Base-by-base conservation (phyloP, 2,329 filamentous ascomycete genomes). In the Ophioceras dolichostomum region DNA sequence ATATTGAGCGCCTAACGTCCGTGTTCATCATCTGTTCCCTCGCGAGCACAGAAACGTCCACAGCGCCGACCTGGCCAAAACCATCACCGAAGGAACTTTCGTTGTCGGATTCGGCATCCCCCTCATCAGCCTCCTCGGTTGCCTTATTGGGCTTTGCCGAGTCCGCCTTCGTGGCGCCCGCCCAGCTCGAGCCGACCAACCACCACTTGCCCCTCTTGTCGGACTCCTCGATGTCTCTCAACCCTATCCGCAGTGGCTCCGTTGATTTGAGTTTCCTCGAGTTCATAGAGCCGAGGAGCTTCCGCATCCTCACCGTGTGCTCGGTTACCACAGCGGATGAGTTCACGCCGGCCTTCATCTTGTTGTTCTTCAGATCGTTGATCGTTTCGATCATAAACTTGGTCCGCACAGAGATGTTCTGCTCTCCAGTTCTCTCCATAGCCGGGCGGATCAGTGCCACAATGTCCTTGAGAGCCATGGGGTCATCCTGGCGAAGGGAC, bases 311-410 rank as follows among this genome's bases (percentile, higher is more conserved):
- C 13, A 79, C 80, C 1, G 84, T 83, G 49, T 94, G 85, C 50
- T 95, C 87, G 2, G 79, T 79, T 1, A 79, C 74, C 5, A 93
- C 66, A 3, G 72, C 74, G 1, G 83, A 83, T 29, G 82, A 83
- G 32, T 73, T 70, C 4, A 72, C 72, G 13, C 76, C 78, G 4
- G 41, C 34, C 57, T 89, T 95, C 52, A 88, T 70, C 41, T 85
- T 85, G 59, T 91, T 95, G 64, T 94, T 94, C 56, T 94, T 94
- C 21, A 98, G 68, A 49, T 94, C 85, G 41, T 83, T 86, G 56
- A 98, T 94, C 1, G 83, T 91, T 51, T 96, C 89, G 36, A 98
- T 83, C 88, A 96, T 96, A 60, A 95, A 95, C 47, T 83, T 93
- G 1, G 89, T 95, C 39, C 91, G 79, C 9, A 88, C 83, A 2